phyloP scores from a whole-genome alignment of 768 basidiomycete genomes.

The Lepiota brunneoincarnata region DNA sequence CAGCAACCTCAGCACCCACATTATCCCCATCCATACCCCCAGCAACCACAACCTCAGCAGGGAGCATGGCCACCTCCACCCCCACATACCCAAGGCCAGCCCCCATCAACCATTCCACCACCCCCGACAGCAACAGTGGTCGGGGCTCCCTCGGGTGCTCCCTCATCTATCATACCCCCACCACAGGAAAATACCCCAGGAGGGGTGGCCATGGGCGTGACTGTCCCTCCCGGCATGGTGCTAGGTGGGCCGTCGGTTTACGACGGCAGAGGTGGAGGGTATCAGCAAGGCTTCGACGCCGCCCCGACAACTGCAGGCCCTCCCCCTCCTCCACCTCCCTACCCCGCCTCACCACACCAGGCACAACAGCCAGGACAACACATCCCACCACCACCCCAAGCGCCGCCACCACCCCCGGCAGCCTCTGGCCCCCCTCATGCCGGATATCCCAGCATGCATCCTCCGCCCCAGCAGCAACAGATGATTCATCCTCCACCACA shows the following conservation, averaged over 20 bases:
- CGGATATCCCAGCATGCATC: slow-evolving; percentile 15
- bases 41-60: slow-evolving; percentile 12
- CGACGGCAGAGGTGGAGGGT: slow-evolving; percentile 28
- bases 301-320: slow-evolving; percentile 16
- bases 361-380: slow-evolving; percentile 14
- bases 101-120: slow-evolving; percentile 32
- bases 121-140: slow-evolving; percentile 25
- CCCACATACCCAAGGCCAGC: slow-evolving; percentile 21
- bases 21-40: slow-evolving; percentile 6
- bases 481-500: slow-evolving; percentile 17
- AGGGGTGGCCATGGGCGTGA: slow-evolving; percentile 16
- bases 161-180: neutral
- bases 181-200: slow-evolving; percentile 11
- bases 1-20: slow-evolving; percentile 19
- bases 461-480: slow-evolving; percentile 18
- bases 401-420: slow-evolving; percentile 18
- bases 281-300: slow-evolving; percentile 20
- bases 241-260: slow-evolving; percentile 28
- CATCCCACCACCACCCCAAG: slow-evolving; percentile 16
- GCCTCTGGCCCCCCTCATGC: slow-evolving; percentile 9
- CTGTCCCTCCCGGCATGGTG: slow-evolving; percentile 16
- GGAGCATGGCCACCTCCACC: slow-evolving; percentile 28
- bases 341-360: slow-evolving; percentile 7
- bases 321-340: slow-evolving; percentile 14
- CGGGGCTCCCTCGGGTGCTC: slow-evolving; percentile 8